Evolutionary conservation across 2,329 filamentous ascomycete species (phyloP), one percentile per base, ranked within the genome.

Genomic region (Neopestalotiopsis clavispora): DNA sequence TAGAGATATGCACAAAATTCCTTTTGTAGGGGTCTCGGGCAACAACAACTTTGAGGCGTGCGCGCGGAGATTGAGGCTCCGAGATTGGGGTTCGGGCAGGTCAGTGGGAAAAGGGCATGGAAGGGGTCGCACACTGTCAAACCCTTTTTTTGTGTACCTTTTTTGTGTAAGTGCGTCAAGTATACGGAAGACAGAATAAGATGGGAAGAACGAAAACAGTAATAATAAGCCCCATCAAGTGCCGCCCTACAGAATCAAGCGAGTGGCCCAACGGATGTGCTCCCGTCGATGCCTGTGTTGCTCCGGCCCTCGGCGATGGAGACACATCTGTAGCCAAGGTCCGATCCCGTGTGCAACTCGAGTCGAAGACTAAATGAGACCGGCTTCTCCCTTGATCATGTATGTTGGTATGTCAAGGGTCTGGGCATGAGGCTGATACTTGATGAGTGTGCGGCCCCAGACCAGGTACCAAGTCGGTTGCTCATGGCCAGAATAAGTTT

Each of bases 311-410:
- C 45, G 45, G 45, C 45, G 45, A 52, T 52, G 45, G 45, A 52
- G 45, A 52, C 45, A 20, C n/a, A 52, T 52, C n/a, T 52, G 45
- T 52, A 52, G 45, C 45, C n/a, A 52, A 52, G 45, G 45, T 52
- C 45, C 45, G 45, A 20, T 52, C 45, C 45, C 17, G 17, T 20
- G 45, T 52, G 45, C 17, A 20, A 52, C 45, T 52, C 45, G 14
- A 52, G 10, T 52, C 17, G 14, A 52, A 4, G 23, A 28, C 23
- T 28, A 28, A 28, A 28, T 28, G n/a, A 1, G n/a, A 12, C 45
- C n/a, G 17, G 9, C 20, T 52, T 52, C n/a, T 52, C 17, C n/a
- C 20, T n/a, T 52, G n/a, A 17, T 52, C 17, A 52, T 20, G 45
- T 52, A n/a, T 20, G n/a, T 23, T 20, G 45, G 14, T 20, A 52